Base-by-base conservation (phyloP, 257 asterid species). In the Thymus mandschuricus region DNA sequence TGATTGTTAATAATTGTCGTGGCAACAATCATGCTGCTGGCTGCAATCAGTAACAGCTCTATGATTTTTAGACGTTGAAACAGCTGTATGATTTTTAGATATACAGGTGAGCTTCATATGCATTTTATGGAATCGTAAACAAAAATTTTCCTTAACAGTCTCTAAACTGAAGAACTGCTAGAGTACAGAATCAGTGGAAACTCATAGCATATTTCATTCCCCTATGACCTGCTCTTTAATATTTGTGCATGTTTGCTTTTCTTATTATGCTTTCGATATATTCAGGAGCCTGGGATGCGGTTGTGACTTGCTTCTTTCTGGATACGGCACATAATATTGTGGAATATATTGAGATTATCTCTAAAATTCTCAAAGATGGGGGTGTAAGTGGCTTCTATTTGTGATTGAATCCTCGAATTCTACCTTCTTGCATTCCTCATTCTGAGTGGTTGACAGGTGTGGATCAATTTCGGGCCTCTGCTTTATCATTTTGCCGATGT, bases 321-420 rank as follows among this genome's bases (percentile, higher is more conserved):
- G 99, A 94, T 75, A 94, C 99, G 46, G 99, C 98, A n/a, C 99
- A 94, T 83, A 94, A 94, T 80, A 80, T 94, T 74, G 93, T 92
- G 64, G 95, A 91, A 81, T 94, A 94, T 72, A 88, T 94, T 66
- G 98, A 94, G 79, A 87, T 83, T 68, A 86, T 94, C 74, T 91
- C 99, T 41, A 88, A 72, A 82, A 79, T 94, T 82, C 91, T 94
- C 69, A 94, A 89, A 83, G 95, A 91, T 66, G 97, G 86, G 66
- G 99, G 98, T 68, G 99, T 94, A 86, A 84, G 98, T 81, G 71
- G 27, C 55, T 75, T 73, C 33, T 60, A 54, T 46, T 45, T 55
- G 70, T 52, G 45, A 76, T 73, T 72, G 45, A 68, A 64, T 40
- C 67, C 69, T 48, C 80, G 57, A 64, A 29, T 62, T 29, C 21